Evolutionary conservation across 83 land plant genomes (phyloP), one percentile per base, ranked within the genome.

Genomic region (Picea abies): DNA sequence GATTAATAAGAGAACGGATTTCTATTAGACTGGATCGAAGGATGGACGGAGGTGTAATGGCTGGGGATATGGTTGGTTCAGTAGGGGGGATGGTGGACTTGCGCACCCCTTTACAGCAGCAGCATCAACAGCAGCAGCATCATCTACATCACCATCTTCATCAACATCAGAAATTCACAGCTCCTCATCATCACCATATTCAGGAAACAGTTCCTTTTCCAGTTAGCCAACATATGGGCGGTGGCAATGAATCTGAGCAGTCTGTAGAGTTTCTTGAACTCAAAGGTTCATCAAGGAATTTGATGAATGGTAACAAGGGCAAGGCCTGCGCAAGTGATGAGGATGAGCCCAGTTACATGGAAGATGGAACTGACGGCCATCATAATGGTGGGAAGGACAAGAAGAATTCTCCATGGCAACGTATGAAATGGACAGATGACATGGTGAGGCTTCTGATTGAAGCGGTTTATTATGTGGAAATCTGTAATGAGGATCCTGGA

Each of bases 391-490:
- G 83, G 5, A 75, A 65, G 62, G 63, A 39, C 63, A 80, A 76
- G 81, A 81, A 81, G 64, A 70, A 25, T 32, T 83, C 86, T 8
- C 88, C 83, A 3, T 88, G 88, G 90, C 86, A 83, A 2, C 76
- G 90, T 32, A 72, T 89, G 84, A 89, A 89, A 63, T 89, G 89
- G 90, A 86, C 79, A 1, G 88, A 86, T 79, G 65, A 23, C 12
- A 89, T 83, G 89, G 86, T 89, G 15, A 86, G 81, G 81, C 81
- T 89, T 47, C 80, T 89, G 60, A 86, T 89, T 19, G 35, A 63
- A 4, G 86, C 76, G 8, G 89, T 89, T 68, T 76, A 82, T 11
- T 82, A 65, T 44, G 80, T 89, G 10, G 25, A 29, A 29, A 29
- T 29, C 29, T 29, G 29, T 29, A 29, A 66, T 4, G 90, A 83